Evolutionary conservation across 805 yeast species (phyloP).

Genomic region (Pichia occidentalis): DNA sequence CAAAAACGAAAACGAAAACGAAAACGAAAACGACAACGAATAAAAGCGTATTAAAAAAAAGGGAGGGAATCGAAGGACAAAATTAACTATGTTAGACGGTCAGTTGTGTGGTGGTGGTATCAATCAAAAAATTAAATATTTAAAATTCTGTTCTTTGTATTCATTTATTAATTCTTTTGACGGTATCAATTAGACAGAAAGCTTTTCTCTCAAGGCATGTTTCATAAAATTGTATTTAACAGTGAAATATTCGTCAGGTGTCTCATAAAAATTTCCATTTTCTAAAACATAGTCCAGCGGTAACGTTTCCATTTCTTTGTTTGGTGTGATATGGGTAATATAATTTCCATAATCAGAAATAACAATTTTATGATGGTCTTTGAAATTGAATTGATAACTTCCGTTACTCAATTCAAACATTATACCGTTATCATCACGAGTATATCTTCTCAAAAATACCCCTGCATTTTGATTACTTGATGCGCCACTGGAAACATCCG

Average conservation of each 20-base stretch:
- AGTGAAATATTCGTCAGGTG: conserved; percentile 40
- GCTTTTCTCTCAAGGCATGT: conserved; percentile 49
- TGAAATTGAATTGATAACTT: conserved; percentile 87
- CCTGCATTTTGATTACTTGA: conserved; percentile 36
- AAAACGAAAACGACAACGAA: neutral
- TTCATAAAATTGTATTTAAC: conserved; percentile 53
- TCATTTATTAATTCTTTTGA: neutral
- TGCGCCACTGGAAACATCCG: conserved; percentile 55
- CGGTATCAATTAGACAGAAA: conserved; percentile 18
- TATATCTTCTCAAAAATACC: conserved; percentile 74
- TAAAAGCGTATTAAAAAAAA: too few relatives aligned
- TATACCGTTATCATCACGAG: conserved; percentile 71
- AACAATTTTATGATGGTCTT: conserved; percentile 88
- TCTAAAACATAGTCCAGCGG: conserved; percentile 45
- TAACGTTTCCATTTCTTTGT: conserved; percentile 62
- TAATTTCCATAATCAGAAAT: conserved; percentile 69
- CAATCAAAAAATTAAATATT: too few relatives aligned
- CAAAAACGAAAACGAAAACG: conserved; percentile 5
- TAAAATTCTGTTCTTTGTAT: too few relatives aligned
- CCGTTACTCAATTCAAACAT: conserved; percentile 94
- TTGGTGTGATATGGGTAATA: conserved; percentile 77
- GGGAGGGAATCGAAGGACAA: too few relatives aligned
- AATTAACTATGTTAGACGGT: too few relatives aligned
- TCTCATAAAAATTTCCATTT: conserved; percentile 34
- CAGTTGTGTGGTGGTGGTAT: too few relatives aligned